These are phyloP conservation scores for Fraxinus americana DNA, from an alignment of 257 asterid species.

Conservation along the genomic window DNA sequence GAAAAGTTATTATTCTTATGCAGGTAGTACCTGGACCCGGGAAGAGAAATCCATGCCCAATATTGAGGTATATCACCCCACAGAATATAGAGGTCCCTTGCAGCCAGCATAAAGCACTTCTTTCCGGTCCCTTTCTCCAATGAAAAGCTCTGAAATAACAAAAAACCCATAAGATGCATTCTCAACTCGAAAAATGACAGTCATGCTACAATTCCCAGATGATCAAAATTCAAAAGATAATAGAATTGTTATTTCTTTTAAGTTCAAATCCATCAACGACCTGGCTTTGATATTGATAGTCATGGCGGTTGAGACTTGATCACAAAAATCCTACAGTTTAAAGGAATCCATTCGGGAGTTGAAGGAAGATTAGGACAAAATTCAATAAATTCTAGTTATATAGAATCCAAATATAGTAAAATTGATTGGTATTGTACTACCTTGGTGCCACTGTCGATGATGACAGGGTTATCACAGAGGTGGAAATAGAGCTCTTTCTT, in stretches of 20 bases:
- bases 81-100: slow-evolving; percentile 58
- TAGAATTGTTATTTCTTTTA: too few relatives aligned
- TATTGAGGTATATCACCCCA: slow-evolving; percentile 63
- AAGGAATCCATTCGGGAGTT: too few relatives aligned
- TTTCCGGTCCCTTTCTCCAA: slow-evolving; percentile 71
- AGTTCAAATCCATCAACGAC: too few relatives aligned
- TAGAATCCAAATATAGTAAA: too few relatives aligned
- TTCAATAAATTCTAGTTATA: too few relatives aligned
- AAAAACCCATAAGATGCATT: slow-evolving; percentile 28
- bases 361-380: too few relatives aligned
- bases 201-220: neutral
- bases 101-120: slow-evolving; percentile 69
- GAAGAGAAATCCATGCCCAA: slow-evolving; percentile 61
- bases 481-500: slow-evolving; percentile 66
- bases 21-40: slow-evolving; percentile 12
- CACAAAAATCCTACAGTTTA: too few relatives aligned
- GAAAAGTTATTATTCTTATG: too few relatives aligned
- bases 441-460: slow-evolving; percentile 66
- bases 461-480: slow-evolving; percentile 59
- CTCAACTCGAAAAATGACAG: neutral
- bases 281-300: too few relatives aligned
- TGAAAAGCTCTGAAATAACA: slow-evolving; percentile 60
- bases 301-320: too few relatives aligned
- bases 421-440: slow-evolving; percentile 25
- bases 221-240: neutral